A percentile compares a stretch with the other conserved stretches of the same genome.
These are phyloP conservation scores for Cymbopogon flexuosus DNA, from an alignment of 202 grass and related monocot genomes.

Conservation along the genomic window DNA sequence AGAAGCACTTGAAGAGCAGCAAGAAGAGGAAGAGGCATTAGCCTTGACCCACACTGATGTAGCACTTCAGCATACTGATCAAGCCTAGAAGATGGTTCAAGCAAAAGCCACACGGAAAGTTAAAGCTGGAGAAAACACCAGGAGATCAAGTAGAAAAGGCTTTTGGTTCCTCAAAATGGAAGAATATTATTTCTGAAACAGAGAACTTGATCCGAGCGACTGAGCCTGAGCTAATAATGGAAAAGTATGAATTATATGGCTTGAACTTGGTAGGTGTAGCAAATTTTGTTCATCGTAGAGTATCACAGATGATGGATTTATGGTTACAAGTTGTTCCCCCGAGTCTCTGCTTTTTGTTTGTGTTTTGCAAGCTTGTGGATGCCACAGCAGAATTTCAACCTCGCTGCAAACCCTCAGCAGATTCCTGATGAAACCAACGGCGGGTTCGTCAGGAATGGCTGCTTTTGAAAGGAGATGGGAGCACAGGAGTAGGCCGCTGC, in stretches of 20 bases:
- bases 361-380: neutral
- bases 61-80: neutral
- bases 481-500: neutral
- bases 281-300: neutral
- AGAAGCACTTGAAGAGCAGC: constrained; percentile 32
- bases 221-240: neutral
- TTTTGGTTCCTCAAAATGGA: neutral
- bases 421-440: constrained; percentile 13
- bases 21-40: constrained; percentile 43
- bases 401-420: neutral
- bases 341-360: neutral
- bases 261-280: neutral
- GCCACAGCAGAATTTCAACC: neutral
- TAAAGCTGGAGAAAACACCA: neutral
- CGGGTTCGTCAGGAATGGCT: neutral
- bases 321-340: neutral
- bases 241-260: neutral
- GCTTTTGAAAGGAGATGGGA: neutral
- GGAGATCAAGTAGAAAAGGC: constrained; percentile 1
- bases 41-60: neutral
- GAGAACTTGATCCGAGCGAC: neutral
- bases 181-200: neutral
- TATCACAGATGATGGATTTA: neutral
- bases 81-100: neutral
- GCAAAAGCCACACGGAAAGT: neutral